A percentile compares a stretch with the other conserved stretches of the same genome.
Evolutionary conservation across 257 asterid species (phyloP).

Genomic region (Ballota nigra): DNA sequence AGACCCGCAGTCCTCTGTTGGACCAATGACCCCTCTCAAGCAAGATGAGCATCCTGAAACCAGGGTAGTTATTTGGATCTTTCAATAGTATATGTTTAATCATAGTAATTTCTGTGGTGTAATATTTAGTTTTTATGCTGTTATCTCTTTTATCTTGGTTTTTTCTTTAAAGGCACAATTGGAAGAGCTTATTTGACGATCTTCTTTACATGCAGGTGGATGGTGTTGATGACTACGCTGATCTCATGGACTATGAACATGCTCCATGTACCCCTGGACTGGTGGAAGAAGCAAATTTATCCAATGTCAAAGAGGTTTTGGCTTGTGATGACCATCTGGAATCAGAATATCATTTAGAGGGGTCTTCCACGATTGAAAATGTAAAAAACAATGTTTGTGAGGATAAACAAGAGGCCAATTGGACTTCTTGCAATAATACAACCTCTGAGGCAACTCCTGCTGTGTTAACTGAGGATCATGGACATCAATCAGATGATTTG

Average conservation of each 20-base stretch:
- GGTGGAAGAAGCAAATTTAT: slow-evolving; percentile 72
- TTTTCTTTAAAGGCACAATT: not conserved
- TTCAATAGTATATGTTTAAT: slow-evolving; percentile 11
- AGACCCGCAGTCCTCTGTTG: slow-evolving; percentile 67
- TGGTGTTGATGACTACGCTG: slow-evolving; percentile 43
- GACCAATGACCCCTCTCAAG: slow-evolving; percentile 52
- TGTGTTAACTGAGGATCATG: slow-evolving; percentile 39
- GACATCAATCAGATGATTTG: slow-evolving; percentile 32
- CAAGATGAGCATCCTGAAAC: slow-evolving; percentile 53
- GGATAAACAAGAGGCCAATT: slow-evolving; percentile 37
- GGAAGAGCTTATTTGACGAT: not conserved
- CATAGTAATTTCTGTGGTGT: not conserved
- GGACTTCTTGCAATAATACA: slow-evolving; percentile 32
- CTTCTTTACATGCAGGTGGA: slow-evolving; percentile 43
- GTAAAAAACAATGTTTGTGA: slow-evolving; percentile 26
- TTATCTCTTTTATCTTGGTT: not conserved
- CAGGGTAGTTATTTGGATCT: slow-evolving; percentile 45
- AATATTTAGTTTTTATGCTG: not conserved
- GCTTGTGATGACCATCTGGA: slow-evolving; percentile 83
- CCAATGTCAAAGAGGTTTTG: slow-evolving; percentile 74
- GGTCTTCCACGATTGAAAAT: slow-evolving; percentile 37
- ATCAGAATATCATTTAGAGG: slow-evolving; percentile 55
- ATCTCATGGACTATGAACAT: slow-evolving; percentile 73
- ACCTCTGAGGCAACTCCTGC: slow-evolving; percentile 35
- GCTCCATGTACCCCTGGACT: slow-evolving; percentile 97